These are phyloP conservation scores for Talaromyces amestolkiae DNA, from an alignment of 2,329 filamentous ascomycete species.

Conservation along the genomic window DNA sequence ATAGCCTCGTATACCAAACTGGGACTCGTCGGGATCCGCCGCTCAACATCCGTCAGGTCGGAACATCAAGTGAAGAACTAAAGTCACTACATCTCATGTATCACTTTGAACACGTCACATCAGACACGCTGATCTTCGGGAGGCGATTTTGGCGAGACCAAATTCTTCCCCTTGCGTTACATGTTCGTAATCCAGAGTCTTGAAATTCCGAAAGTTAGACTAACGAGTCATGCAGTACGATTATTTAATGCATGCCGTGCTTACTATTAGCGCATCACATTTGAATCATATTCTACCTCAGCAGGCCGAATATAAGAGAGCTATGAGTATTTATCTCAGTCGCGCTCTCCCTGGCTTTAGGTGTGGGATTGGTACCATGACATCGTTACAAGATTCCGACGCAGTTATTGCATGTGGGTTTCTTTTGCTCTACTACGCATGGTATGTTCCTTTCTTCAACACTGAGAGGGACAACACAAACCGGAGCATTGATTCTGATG, in stretches of 20 bases:
- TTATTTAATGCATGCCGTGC: slow-evolving; percentile 9
- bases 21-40: background rate
- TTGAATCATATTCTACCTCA: background rate
- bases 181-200: too few species aligned
- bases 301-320: background rate
- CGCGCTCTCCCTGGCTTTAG: slow-evolving; percentile 4
- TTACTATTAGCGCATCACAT: slow-evolving; percentile 5
- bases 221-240: background rate
- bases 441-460: slow-evolving; percentile 11
- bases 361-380: background rate
- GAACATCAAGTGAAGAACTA: background rate
- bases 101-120: slow-evolving; percentile 11
- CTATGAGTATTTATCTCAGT: slow-evolving; percentile 1
- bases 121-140: slow-evolving; percentile 5
- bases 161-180: slow-evolving; percentile 10
- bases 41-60: background rate
- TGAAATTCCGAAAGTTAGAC: too few species aligned
- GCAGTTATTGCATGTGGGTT: slow-evolving; percentile 11
- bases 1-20: background rate
- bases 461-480: too few species aligned
- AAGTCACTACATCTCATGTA: slow-evolving; percentile 1
- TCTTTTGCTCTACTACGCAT: slow-evolving; percentile 8
- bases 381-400: background rate
- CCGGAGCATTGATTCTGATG: slow-evolving; percentile 1
- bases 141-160: slow-evolving; percentile 3